Base-by-base conservation (phyloP, 352 stramenopile species). In the Phytophthora chlamydospora region DNA sequence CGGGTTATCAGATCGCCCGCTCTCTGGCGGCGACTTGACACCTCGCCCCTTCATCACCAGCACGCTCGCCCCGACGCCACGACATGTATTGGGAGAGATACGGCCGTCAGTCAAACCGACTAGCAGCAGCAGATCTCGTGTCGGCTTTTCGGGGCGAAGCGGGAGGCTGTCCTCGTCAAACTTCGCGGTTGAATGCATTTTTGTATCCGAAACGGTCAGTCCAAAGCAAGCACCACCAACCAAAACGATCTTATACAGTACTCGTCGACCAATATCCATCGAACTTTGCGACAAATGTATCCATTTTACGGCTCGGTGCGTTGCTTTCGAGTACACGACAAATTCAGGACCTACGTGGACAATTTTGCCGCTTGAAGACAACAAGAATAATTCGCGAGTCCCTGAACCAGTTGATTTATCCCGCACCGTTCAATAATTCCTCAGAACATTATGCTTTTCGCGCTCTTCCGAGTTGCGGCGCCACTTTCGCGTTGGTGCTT, bases 41-140 rank as follows among this genome's bases (percentile, higher is more conserved):
- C 52, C 49, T 68, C 43, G 58, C 60, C 38, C 45, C 49, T 58
- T 33, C 60, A 68, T 14, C 52, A 68, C 44, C 45, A 55, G 45
- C 36, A 45, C 52, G 38, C 24, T 4, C 21, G n/a, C n/a, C n/a
- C 2, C 19, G 32, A 39, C 40, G 34, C 33, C 43, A 24, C 48
- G 58, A 66, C 52, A 68, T 54, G 61, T 65, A 69, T 69, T 63
- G 61, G 55, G 60, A 64, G 35, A 69, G 34, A 64, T 69, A 64
- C 61, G 48, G 61, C 60, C 27, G 24, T 29, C 24, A 29, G 21
- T 24, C 31, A 68, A 64, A 63, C 53, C 6, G 44, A 45, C 44
- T 51, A 48, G 45, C 47, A 48, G 43, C 21, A 44, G 31, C 35
- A 39, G 50, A 67, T 66, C 41, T 21, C 45, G 44, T 35, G 45